Conservation (phyloP, 2,329 filamentous ascomycete genomes). For the Cephalotrichum gorgonifer region DNA sequence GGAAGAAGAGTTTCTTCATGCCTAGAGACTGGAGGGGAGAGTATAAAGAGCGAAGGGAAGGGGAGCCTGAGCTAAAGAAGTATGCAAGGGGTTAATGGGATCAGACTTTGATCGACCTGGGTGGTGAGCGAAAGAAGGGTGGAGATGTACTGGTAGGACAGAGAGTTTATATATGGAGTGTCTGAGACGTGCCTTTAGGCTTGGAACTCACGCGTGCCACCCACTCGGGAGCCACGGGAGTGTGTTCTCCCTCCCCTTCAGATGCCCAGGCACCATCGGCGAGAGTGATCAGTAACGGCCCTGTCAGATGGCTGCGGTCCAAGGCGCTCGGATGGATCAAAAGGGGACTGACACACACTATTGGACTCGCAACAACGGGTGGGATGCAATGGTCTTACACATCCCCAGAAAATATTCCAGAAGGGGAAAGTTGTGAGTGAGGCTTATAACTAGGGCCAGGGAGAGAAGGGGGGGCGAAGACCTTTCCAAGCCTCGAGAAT, state of each 20-base stretch:
- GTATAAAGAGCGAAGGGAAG: conserved; percentile 14
- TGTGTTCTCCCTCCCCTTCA: too few relatives aligned
- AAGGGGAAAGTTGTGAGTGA: too few relatives aligned
- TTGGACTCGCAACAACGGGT: background rate
- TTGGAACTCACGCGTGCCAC: too few relatives aligned
- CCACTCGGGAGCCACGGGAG: too few relatives aligned
- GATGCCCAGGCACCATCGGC: background rate
- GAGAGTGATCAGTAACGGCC: background rate
- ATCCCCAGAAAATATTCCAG: background rate
- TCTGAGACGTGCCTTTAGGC: too few relatives aligned
- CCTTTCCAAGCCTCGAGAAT: background rate
- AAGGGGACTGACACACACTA: background rate
- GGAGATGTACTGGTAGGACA: background rate
- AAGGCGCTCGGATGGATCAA: background rate
- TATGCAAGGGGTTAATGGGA: background rate
- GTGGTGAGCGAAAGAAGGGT: background rate
- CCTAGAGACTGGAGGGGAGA: background rate
- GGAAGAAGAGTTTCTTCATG: conserved; percentile 1
- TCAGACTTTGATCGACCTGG: background rate
- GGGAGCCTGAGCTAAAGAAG: conserved; percentile 1
- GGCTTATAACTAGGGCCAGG: too few relatives aligned
- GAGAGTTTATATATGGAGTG: background rate
- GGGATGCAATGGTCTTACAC: background rate
- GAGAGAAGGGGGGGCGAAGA: too few relatives aligned
- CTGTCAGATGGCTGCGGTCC: background rate